phyloP scores from a whole-genome alignment of 2,329 filamentous ascomycete species.

The Ophiostoma australiae region DNA sequence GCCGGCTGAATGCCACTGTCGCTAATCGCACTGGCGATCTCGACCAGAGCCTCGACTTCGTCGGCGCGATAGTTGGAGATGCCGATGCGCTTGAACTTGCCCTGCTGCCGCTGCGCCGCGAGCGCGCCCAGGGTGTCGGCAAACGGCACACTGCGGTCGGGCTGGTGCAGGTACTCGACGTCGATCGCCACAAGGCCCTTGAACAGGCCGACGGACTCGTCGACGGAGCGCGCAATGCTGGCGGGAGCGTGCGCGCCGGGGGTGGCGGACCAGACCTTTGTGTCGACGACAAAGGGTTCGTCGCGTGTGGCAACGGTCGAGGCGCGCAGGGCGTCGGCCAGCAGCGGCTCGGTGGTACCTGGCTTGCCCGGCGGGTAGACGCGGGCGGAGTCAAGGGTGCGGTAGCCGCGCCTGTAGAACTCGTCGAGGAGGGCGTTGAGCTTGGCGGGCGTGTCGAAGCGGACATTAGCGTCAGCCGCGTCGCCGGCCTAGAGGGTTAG shows the following conservation, averaged over 20 bases:
- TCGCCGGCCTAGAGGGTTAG: neutral
- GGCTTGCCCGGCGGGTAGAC: slow-evolving; percentile 32
- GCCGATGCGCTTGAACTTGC: neutral
- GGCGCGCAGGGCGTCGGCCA: slow-evolving; percentile 29
- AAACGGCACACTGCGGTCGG: neutral
- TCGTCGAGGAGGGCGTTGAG: neutral
- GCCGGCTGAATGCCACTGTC: no score
- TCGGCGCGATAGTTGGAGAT: neutral
- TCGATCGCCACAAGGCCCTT: neutral
- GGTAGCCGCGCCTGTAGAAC: neutral
- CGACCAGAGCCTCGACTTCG: neutral
- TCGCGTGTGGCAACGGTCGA: neutral
- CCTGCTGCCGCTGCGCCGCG: neutral
- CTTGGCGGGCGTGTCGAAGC: neutral
- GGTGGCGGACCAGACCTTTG: neutral
- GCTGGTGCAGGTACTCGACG: neutral
- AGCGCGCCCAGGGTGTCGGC: neutral
- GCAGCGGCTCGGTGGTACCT: slow-evolving; percentile 32
- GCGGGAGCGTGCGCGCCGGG: neutral
- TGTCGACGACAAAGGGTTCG: neutral
- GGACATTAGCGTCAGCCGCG: neutral
- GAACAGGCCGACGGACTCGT: neutral
- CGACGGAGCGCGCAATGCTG: neutral
- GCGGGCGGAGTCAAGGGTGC: slow-evolving; percentile 26
- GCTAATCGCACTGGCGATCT: slow-evolving; percentile 32